Percentiles rank a stretch among this genome's conserved stretches.
Evolutionary conservation across 2,329 filamentous ascomycete genomes (phyloP).

Genomic region (Ceratocystis smalleyi): DNA sequence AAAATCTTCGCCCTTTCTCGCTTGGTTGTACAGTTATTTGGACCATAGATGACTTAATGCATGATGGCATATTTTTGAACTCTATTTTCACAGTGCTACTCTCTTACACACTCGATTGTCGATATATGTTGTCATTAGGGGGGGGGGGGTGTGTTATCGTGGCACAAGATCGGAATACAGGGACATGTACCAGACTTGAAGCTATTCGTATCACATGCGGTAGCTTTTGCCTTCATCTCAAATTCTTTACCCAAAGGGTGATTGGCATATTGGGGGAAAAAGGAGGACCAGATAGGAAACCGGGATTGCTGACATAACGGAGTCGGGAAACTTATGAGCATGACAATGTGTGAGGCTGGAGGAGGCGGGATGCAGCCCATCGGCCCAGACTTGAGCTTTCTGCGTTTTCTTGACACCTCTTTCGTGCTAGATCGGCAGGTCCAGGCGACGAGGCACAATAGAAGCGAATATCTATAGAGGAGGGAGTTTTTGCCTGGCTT

Average conservation of each 20-base stretch:
- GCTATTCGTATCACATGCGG: too few relatives aligned
- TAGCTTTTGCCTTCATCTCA: too few relatives aligned
- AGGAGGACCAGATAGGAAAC: too few relatives aligned
- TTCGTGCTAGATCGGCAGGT: neutral
- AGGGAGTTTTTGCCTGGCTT: too few relatives aligned
- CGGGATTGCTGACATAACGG: too few relatives aligned
- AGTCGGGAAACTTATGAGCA: too few relatives aligned
- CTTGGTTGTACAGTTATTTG: neutral
- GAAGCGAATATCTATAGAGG: too few relatives aligned
- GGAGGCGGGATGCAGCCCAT: neutral
- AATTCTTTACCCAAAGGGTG: too few relatives aligned
- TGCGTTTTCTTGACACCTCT: neutral
- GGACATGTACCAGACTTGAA: too few relatives aligned
- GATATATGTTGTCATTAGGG: too few relatives aligned
- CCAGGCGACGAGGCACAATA: neutral
- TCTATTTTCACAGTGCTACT: neutral
- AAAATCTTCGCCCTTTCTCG: neutral
- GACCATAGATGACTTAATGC: slow-evolving; percentile 5
- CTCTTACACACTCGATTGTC: neutral
- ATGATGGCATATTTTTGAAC: neutral
- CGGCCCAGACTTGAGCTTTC: neutral
- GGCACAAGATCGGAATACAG: neutral
- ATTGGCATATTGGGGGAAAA: too few relatives aligned
- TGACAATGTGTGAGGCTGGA: too few relatives aligned
- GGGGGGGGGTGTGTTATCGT: neutral